Base-by-base conservation (phyloP, 2,329 filamentous ascomycete species). In the Trichoderma koningii region DNA sequence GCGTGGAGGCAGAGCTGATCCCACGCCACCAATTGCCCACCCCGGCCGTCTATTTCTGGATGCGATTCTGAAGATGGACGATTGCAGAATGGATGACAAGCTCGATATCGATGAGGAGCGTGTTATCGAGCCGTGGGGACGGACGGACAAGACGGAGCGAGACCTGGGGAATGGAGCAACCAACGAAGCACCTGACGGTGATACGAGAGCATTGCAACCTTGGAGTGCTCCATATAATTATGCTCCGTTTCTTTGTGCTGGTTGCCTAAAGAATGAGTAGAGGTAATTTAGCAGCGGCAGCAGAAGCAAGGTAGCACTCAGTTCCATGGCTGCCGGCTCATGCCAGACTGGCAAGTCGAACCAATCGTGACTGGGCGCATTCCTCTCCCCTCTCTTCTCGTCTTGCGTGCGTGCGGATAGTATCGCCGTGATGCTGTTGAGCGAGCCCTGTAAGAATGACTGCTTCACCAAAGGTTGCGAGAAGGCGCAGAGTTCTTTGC, bases 291-390 rank as follows among this genome's bases (percentile, higher is more conserved):
- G 15, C n/a, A 52, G 26, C 26, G 34, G 19, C 41, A 19, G 34
- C 34, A 38, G 34, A 38, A 12, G 34, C 34, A 38, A 38, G 34
- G 34, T 38, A 38, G 10, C 34, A 38, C 34, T 38, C 34, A 38
- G 2, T 14, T 38, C 34, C 34, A 38, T 38, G 38, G 53, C 21
- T 45, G 23, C 41, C 28, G 28, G 55, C 41, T 41, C 41, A 21
- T 28, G 55, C 59, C 59, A 30, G 26, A 62, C 59, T 45, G 59
- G 59, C 59, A 62, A 62, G 48, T 62, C 48, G 38, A 53, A 62
- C 12, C 47, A 50, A 51, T 47, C 34, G 45, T 21, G 38, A 45
- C 38, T 19, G 26, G 34, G 57, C 30, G 30, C 30, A 34, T 34
- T 34, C 9, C 7, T 34, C 9, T 34, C 30, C 30, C 30, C 30